Conservation (phyloP, 768 basidiomycete species). For the Porphyrellus cyaneotinctus region DNA sequence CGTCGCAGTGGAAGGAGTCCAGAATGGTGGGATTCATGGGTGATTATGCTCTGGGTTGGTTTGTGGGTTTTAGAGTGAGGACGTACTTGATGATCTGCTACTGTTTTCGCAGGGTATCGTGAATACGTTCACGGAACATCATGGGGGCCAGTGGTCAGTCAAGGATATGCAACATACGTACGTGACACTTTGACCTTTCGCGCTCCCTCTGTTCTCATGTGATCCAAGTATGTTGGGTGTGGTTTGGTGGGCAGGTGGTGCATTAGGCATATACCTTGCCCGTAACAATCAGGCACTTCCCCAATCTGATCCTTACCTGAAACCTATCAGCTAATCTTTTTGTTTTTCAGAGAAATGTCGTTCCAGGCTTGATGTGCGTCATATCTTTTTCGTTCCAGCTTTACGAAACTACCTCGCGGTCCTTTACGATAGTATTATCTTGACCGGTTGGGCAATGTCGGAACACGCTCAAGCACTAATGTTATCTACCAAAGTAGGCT, state of each 20-base stretch:
- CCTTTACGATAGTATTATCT: conserved; percentile 54
- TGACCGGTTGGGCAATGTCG: conserved; percentile 95
- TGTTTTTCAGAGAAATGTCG: conserved; percentile 57
- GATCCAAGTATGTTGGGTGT: conserved; percentile 48
- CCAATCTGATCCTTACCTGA: neutral
- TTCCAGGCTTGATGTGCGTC: conserved; percentile 77
- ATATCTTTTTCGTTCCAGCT: neutral
- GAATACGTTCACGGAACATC: conserved; percentile 93
- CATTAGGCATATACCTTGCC: conserved; percentile 80
- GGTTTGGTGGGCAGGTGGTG: conserved; percentile 85
- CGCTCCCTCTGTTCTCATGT: neutral
- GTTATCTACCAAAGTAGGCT: conserved; percentile 71
- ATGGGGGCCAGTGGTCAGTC: conserved; percentile 73
- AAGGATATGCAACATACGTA: conserved; percentile 96
- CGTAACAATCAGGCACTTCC: conserved; percentile 65
- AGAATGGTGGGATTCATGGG: conserved; percentile 85
- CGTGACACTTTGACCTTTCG: conserved; percentile 27
- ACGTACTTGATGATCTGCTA: neutral
- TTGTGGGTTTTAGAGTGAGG: neutral
- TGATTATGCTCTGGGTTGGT: conserved; percentile 52
- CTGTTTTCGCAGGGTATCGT: conserved; percentile 39
- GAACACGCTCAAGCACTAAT: conserved; percentile 81
- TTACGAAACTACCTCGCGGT: neutral
- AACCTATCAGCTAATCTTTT: neutral
- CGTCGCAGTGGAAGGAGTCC: conserved; percentile 66